Conservation (phyloP, 2,329 filamentous ascomycete species). For the Colletotrichum viniferum region DNA sequence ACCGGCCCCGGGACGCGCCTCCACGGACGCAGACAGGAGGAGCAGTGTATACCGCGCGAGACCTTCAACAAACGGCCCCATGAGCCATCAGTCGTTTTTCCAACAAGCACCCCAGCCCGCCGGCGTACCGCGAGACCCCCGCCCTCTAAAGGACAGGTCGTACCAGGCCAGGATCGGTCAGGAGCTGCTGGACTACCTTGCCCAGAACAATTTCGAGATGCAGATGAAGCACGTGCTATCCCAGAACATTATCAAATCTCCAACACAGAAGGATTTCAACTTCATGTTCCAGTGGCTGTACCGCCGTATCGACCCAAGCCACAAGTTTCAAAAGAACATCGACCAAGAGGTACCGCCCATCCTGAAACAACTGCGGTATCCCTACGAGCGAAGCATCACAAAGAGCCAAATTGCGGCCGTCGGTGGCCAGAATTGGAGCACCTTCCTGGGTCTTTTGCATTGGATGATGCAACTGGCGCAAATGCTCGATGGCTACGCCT, state of each 20-base stretch:
- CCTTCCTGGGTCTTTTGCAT: slow-evolving; percentile 90
- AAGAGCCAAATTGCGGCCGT: slow-evolving; percentile 96
- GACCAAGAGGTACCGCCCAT: slow-evolving; percentile 94
- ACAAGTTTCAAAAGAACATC: slow-evolving; percentile 92
- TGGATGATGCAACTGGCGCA: slow-evolving; percentile 99
- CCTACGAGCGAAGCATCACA: slow-evolving; percentile 92
- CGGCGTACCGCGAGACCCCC: slow-evolving; percentile 83
- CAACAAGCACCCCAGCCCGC: slow-evolving; percentile 82
- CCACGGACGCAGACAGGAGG: slow-evolving; percentile 63
- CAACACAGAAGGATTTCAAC: slow-evolving; percentile 98
- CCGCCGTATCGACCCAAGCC: slow-evolving; percentile 90
- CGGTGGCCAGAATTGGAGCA: slow-evolving; percentile 95
- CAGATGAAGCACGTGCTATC: slow-evolving; percentile 96
- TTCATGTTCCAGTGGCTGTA: slow-evolving; percentile 99
- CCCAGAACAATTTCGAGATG: slow-evolving; percentile 94
- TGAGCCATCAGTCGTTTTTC: slow-evolving; percentile 91
- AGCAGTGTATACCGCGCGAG: slow-evolving; percentile 82
- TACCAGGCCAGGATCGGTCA: slow-evolving; percentile 85
- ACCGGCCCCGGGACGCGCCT: slow-evolving; percentile 45
- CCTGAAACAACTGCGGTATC: slow-evolving; percentile 91
- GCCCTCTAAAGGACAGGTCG: slow-evolving; percentile 80
- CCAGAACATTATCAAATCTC: slow-evolving; percentile 88
- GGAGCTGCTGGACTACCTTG: slow-evolving; percentile 89
- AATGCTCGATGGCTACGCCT: slow-evolving; percentile 85
- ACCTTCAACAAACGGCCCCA: slow-evolving; percentile 70